Evolutionary conservation across 202 grass and related monocot species (phyloP), one percentile per base, ranked within the genome.

Genomic region (Bolboschoenoplectus hybrid): DNA sequence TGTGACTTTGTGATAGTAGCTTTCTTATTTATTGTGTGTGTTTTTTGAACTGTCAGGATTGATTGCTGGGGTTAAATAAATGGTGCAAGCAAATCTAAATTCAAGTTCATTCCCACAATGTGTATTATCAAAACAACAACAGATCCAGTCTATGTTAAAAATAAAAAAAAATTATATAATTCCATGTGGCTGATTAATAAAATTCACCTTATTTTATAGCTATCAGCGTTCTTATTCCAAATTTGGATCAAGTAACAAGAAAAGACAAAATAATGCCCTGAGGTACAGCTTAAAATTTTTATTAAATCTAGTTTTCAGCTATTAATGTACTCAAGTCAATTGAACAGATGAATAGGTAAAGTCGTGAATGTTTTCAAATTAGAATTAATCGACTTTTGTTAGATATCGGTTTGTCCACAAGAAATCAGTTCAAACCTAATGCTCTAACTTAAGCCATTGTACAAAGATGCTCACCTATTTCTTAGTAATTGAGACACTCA

Each of bases 341-440:
- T 58, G 55, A 17, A 58, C 55, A 58, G 2, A n/a, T 55, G 11
- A 14, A 12, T 55, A 55, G 75, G 36, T 80, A 6, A 80, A 41
- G 36, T 46, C 46, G 1, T 40, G 50, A 26, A 71, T 51, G 63
- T 43, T 68, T 84, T 57, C 36, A 84, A 51, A 35, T 63, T 16
- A 67, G 35, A 49, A 62, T 41, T 50, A 82, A 63, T 45, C 10
- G 8, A 51, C 17, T 60, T 53, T 58, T 66, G 64, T 71, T 67
- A 57, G 38, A 13, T 40, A 13, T 4, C 19, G 34, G 32, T 8
- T 82, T 70, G 35, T 70, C 63, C 82, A 71, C 82, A 84, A 84
- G 82, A 71, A 84, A 84, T 26, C 40, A 44, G 2, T 71, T 55
- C 50, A 34, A 84, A 53, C 19, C 63, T 84, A 84, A 84, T 68